Conservation (phyloP, 2,329 filamentous ascomycete species). For the Diaporthe vaccinii region DNA sequence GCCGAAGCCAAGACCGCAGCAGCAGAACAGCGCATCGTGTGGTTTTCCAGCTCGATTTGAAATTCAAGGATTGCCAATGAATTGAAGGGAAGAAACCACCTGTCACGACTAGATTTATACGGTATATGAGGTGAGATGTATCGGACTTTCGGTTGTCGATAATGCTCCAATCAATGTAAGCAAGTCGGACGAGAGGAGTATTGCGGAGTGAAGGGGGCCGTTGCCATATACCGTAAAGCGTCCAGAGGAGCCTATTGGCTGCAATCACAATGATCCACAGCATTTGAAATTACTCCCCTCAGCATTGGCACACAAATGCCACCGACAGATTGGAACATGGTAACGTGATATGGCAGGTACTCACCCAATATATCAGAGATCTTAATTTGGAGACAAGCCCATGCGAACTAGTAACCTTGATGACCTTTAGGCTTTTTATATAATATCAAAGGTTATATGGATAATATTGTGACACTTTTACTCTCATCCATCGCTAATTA, state of each 20-base stretch:
- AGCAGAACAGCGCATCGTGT: conserved; percentile 9
- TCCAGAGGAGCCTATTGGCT: not conserved
- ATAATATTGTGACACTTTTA: not conserved
- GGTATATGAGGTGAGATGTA: not conserved
- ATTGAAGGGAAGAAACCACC: not conserved
- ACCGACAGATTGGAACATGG: not conserved
- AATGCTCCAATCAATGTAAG: conserved; percentile 16
- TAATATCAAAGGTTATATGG: not conserved
- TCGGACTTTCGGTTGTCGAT: not conserved
- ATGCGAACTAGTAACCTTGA: not conserved
- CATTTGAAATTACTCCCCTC: not conserved
- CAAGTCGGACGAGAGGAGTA: not conserved
- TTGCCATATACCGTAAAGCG: not conserved
- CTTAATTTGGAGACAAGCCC: not conserved
- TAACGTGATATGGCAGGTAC: not conserved
- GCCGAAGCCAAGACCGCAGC: not conserved
- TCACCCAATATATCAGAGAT: not conserved
- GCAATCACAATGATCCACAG: not conserved
- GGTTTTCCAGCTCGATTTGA: not conserved
- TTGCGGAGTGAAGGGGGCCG: conserved; percentile 1
- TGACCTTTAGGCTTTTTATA: not conserved
- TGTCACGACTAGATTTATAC: not conserved
- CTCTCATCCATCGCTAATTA: not conserved
- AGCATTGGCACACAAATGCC: not conserved
- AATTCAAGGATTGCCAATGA: not conserved